phyloP scores from a whole-genome alignment of 345 rosid genomes.

The Linum trigynum region DNA sequence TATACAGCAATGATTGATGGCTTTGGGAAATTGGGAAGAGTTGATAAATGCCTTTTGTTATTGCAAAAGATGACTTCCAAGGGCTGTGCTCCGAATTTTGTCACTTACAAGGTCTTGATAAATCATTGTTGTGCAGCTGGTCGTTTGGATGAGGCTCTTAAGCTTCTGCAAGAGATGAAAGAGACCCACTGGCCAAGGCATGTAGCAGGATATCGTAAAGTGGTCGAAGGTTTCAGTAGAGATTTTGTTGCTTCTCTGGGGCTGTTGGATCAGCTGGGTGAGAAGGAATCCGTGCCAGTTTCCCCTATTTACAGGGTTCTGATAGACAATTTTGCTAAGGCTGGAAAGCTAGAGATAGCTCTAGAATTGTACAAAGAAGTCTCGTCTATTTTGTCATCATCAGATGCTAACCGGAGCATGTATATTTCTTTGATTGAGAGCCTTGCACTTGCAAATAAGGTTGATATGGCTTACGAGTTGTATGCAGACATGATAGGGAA shows the following conservation, averaged over 20 bases:
- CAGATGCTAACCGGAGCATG: slow-evolving; percentile 27
- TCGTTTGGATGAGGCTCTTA: slow-evolving; percentile 58
- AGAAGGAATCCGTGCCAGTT: slow-evolving; percentile 44
- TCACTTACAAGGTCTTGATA: slow-evolving; percentile 75
- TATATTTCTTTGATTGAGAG: slow-evolving; percentile 52
- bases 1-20: slow-evolving; percentile 98
- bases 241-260: slow-evolving; percentile 76
- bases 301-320: slow-evolving; percentile 54
- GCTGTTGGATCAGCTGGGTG: slow-evolving; percentile 57
- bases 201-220: slow-evolving; percentile 52
- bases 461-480: slow-evolving; percentile 72
- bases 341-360: slow-evolving; percentile 65
- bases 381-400: slow-evolving; percentile 35
- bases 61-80: slow-evolving; percentile 61
- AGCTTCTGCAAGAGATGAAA: slow-evolving; percentile 87
- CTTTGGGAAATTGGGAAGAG: slow-evolving; percentile 59
- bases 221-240: slow-evolving; percentile 71
- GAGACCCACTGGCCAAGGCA: slow-evolving; percentile 88
- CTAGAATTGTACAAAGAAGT: slow-evolving; percentile 64
- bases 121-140: slow-evolving; percentile 71
- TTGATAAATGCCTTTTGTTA: slow-evolving; percentile 66
- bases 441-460: slow-evolving; percentile 52
- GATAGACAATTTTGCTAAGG: slow-evolving; percentile 65
- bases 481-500: slow-evolving; percentile 46
- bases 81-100: slow-evolving; percentile 87